Percentiles rank a stretch among this genome's conserved stretches.
Conservation (phyloP, 768 basidiomycete species). For the Epithele typhae region DNA sequence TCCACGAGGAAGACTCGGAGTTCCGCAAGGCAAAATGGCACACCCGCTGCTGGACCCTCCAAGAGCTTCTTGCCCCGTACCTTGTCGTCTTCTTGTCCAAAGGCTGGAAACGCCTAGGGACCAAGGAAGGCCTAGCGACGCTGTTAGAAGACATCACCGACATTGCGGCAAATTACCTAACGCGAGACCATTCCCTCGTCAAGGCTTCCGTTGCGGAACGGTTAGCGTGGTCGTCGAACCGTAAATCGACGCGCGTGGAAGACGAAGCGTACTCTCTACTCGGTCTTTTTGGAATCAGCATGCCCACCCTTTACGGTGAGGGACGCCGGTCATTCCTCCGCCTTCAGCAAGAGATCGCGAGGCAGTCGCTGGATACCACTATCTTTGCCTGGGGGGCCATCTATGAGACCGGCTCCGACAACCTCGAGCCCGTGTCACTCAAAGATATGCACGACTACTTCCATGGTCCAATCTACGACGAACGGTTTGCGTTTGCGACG, state of each 20-base stretch:
- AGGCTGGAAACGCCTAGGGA: constrained; percentile 1
- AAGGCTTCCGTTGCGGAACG: constrained; percentile 1
- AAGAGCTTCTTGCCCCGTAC: constrained; percentile 4
- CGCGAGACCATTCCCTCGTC: neutral
- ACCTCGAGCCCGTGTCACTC: too few relatives aligned
- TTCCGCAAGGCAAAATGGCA: constrained; percentile 2
- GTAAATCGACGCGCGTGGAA: constrained; percentile 2
- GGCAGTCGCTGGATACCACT: neutral
- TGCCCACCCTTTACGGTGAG: constrained; percentile 7
- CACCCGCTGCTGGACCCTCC: constrained; percentile 8
- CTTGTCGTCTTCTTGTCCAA: constrained; percentile 1
- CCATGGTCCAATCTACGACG: too few relatives aligned
- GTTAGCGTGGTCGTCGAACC: constrained; percentile 2
- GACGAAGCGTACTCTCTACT: constrained; percentile 7
- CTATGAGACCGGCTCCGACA: too few relatives aligned
- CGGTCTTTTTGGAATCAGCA: constrained; percentile 4
- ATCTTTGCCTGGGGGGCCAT: neutral
- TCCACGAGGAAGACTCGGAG: neutral
- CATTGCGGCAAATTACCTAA: neutral
- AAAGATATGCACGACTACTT: too few relatives aligned
- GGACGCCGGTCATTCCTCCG: constrained; percentile 2
- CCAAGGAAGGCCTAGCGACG: neutral
- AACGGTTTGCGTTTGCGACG: too few relatives aligned
- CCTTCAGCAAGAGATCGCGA: constrained; percentile 6
- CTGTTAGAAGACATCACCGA: constrained; percentile 1